These are phyloP conservation scores for Pestalotiopsis sp. DNA, from an alignment of 2,329 filamentous ascomycete genomes.

Conservation along the genomic window DNA sequence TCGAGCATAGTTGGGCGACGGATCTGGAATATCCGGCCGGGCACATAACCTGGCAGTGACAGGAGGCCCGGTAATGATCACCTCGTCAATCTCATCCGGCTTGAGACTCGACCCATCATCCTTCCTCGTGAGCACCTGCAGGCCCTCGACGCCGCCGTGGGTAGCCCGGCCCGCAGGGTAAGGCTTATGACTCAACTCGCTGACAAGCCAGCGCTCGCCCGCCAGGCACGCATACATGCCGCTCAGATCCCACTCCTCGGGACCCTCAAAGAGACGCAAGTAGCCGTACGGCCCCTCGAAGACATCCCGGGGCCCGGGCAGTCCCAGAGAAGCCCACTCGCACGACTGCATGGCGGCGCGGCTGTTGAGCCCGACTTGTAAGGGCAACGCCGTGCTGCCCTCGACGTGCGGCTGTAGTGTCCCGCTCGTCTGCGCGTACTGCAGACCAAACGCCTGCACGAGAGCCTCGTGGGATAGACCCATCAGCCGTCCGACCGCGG, in stretches of 20 bases:
- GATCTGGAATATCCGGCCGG: slow-evolving; percentile 6
- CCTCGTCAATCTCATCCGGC: slow-evolving; percentile 54
- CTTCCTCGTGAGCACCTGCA: slow-evolving; percentile 10
- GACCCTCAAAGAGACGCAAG: slow-evolving; percentile 11
- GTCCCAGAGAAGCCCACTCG: background rate
- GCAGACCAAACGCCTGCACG: slow-evolving; percentile 12
- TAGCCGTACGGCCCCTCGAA: slow-evolving; percentile 12
- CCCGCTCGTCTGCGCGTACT: slow-evolving; percentile 14
- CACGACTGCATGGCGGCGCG: slow-evolving; percentile 13
- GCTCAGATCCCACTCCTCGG: slow-evolving; percentile 8
- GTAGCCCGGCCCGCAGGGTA: slow-evolving; percentile 13
- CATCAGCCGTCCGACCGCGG: slow-evolving; percentile 11
- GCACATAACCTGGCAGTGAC: slow-evolving; percentile 10
- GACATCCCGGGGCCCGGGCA: slow-evolving; percentile 5
- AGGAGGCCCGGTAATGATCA: slow-evolving; percentile 30
- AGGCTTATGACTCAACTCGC: slow-evolving; percentile 13
- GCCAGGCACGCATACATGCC: slow-evolving; percentile 1
- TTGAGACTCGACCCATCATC: slow-evolving; percentile 37
- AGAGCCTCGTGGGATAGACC: slow-evolving; percentile 2
- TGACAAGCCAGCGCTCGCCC: slow-evolving; percentile 11
- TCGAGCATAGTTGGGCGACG: slow-evolving; percentile 13
- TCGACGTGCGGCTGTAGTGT: slow-evolving; percentile 14
- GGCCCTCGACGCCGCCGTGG: slow-evolving; percentile 12
- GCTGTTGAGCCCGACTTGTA: slow-evolving; percentile 13
- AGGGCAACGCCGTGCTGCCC: slow-evolving; percentile 10